Percentiles rank a stretch among this genome's conserved stretches.
These are phyloP conservation scores for Gypsophila paniculata DNA, from an alignment of 179 eudicot species.

Conservation along the genomic window DNA sequence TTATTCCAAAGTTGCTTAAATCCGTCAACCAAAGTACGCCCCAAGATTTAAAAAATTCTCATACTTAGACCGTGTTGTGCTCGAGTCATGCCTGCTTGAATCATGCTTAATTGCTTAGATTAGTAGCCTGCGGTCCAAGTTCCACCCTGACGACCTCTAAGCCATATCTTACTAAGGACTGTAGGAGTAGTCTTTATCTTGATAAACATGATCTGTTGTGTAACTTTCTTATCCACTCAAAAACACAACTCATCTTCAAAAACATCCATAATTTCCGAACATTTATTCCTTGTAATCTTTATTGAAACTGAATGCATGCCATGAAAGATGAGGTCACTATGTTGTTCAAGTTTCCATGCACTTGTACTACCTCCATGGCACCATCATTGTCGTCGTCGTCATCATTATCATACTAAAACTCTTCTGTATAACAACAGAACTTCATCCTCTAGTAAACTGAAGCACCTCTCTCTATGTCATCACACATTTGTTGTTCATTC, in stretches of 20 bases:
- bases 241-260: not conserved
- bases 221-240: slow-evolving; percentile 24
- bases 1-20: no score
- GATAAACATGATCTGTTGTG: slow-evolving; percentile 1
- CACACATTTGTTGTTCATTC: slow-evolving; percentile 8
- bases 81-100: no score
- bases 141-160: no score
- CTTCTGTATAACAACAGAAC: slow-evolving; percentile 3
- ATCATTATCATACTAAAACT: slow-evolving; percentile 4
- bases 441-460: not conserved
- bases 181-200: no score
- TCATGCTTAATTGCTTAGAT: no score
- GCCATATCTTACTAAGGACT: no score
- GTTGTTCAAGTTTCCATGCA: slow-evolving; percentile 25
- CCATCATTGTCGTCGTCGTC: not conserved
- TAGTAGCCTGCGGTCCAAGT: no score
- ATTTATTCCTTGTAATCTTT: not conserved
- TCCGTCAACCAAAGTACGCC: no score
- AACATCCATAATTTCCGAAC: not conserved
- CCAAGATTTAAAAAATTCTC: no score
- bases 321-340: slow-evolving; percentile 37
- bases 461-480: slow-evolving; percentile 3
- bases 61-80: no score
- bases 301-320: slow-evolving; percentile 3
- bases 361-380: slow-evolving; percentile 31